Base-by-base conservation (phyloP, 2,329 filamentous ascomycete species). In the Fusarium sp. region DNA sequence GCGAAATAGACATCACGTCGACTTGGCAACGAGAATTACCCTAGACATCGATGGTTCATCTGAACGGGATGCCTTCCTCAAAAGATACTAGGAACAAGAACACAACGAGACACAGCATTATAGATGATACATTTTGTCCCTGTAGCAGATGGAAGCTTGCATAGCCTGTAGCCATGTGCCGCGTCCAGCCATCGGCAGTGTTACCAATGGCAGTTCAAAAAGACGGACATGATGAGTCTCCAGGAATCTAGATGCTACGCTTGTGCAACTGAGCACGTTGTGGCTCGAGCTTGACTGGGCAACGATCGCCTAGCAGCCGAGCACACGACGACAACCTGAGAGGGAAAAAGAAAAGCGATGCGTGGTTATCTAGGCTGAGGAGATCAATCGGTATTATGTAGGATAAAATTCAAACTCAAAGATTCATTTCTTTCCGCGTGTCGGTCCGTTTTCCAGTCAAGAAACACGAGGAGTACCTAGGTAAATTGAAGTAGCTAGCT, bases 231-330 rank as follows among this genome's bases (percentile, higher is more conserved):
- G 57, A 64, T 73, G 58, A 58, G 62, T 44, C 51, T 52, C 49
- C 45, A 42, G 35, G 45, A 63, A 74, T 73, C 69, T 68, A 71
- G 72, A 70, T 54, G 71, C 60, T 49, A 74, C 73, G 60, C 60
- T 41, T 66, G 71, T 76, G 57, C 66, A 48, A 70, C 70, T 56
- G 57, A 60, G 55, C 70, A 69, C 61, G 62, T 62, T 73, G 64
- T 73, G 63, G 56, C 57, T 59, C 56, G 33, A 51, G 48, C 70
- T 51, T 51, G 57, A 63, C 70, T 67, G 39, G 70, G 70, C 54
- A 73, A 63, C 44, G 70, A 73, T 73, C 51, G 45, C 37, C 70
- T 21, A 44, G 52, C 19, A 71, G 39, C 48, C 67, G 68, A 71
- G 48, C 48, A 63, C 46, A 45, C 37, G 44, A 48, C 37, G 44